Evolutionary conservation across 2,329 filamentous ascomycete species (phyloP), one percentile per base, ranked within the genome.

Genomic region (Neocatenulostroma microsporum): DNA sequence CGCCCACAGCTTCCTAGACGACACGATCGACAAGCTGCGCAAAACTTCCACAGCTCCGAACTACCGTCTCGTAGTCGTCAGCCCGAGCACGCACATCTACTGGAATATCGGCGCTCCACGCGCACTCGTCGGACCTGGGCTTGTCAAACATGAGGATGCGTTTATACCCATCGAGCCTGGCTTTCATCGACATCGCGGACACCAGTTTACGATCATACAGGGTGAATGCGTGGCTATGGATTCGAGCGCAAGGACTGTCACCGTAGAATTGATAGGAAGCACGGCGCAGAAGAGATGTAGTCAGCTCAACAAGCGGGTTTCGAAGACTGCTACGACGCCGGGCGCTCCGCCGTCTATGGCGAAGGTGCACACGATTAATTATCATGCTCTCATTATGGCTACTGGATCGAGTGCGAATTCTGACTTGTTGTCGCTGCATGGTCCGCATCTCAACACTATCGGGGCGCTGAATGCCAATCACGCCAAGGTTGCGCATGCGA

Each of bases 101-200:
- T 62, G 56, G 59, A 62, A 62, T 41, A 56, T 62, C 18, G 57
- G 41, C 37, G 61, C 44, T 31, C 58, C 62, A 15, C 57, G 62
- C 7, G 57, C 58, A 5, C 36, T 65, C 5, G 57, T 63, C 7
- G 55, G 54, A 11, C 45, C 55, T 12, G 47, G 53, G n/a, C 42
- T 58, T 17, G 49, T 63, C 21, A 49, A 54, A 5, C 50, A 58
- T 25, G 45, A 55, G 4, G 56, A 56, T 21, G 44, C 55, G 8
- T 65, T 65, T 44, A 49, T 60, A 25, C 43, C 50, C n/a, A 54
- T 63, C 36, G 42, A 49, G 18, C 47, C 50, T 6, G 53, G 53
- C 33, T 62, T 64, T 33, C 41, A 52, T 18, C 47, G 55, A 2
- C 61, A 63, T 40, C 47, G 51, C 1, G 37, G 35, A 17, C 42